Evolutionary conservation across 2,329 filamentous ascomycete species (phyloP), one percentile per base, ranked within the genome.

Genomic region (Orbilia blumenaviensis): DNA sequence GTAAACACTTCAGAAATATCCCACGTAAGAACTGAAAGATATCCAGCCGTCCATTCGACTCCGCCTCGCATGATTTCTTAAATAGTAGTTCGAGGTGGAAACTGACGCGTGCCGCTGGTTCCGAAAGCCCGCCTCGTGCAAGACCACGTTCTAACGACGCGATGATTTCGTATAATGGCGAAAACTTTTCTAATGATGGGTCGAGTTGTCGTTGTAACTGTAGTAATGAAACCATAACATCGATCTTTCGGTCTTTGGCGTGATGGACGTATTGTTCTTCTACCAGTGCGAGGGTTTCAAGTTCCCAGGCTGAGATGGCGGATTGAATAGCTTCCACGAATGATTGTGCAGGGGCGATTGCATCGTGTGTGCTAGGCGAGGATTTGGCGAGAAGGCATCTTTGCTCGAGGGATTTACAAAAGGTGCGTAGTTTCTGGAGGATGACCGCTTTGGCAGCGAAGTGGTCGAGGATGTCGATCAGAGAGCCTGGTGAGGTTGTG

Each of bases 1-100:
- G 88, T 72, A 97, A 91, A 81, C 92, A 96, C 50, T 91, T 87
- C 66, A 95, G 89, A 81, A 97, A 95, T 2, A 95, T 85, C 0
- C 84, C 84, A 1, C 89, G 88, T 3, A 95, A 84, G 41, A 88
- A 89, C 41, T 84, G 82, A 80, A 92, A 95, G 0, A 87, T 84
- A 0, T 82, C 81, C 1, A 86, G 84, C 66, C 92, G 88, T 0
- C 90, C 91, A 14, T 88, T 87, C 48, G 92, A 85, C 80, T 97
- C 93, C 0, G 90, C 87, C 61, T 88, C 84, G 72, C 88, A 90
- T 1, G 90, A 88, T 21, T 89, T 86, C 41, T 92, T 88, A 80
- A 91, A 96, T 0, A 97, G 84, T 0, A 91, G 84, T 81, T 97
- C 93, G 3, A 97, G 85, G 79, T 92, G 91, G 16, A 67, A 61